Evolutionary conservation across 805 yeast genomes (phyloP), one percentile per base, ranked within the genome.

Genomic region (Zygoascus flipseniorum): DNA sequence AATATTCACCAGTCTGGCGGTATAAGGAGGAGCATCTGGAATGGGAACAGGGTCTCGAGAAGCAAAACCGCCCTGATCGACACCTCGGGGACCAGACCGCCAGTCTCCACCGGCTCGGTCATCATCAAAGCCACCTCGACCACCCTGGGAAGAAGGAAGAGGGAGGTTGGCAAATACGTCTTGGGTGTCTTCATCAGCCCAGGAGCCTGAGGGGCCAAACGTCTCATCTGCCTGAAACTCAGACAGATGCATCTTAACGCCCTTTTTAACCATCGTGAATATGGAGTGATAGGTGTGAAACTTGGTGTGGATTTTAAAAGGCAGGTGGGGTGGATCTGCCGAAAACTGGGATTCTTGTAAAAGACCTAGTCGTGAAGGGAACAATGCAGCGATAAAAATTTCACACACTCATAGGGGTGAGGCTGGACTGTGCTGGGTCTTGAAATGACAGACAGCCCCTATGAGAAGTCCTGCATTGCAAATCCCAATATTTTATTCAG

Each of bases 171-270:
- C 55, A 43, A 75, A 81, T 58, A 83, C 93, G 58, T 81, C 86
- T 64, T 87, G 95, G 48, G 89, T 93, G 58, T 83, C 93, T 57
- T 81, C 86, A 64, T 87, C 95, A 48, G 89, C 93, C 95, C 96
- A 87, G 32, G 89, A 82, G 51, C 83, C 60, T 11, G 54, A 52
- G 11, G 54, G n/a, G 9, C 62, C 60, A 44, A 46, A 58, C 20
- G 20, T 20, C 16, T 28, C 49, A 71, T 86, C 93, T 63, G 82
- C 80, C 67, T 87, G 78, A 77, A 89, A 89, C 70, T 90, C 81
- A 67, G 82, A 83, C 72, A 89, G 79, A 77, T 86, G 92, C 93
- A 89, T 86, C 59, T 77, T 76, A 55, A 74, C 77, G 66, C 82
- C 83, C 70, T 82, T 81, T 62, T 76, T 76, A 65, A 80, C 80